Base-by-base conservation (phyloP, 768 basidiomycete genomes). In the Hygrocybe coccinea region DNA sequence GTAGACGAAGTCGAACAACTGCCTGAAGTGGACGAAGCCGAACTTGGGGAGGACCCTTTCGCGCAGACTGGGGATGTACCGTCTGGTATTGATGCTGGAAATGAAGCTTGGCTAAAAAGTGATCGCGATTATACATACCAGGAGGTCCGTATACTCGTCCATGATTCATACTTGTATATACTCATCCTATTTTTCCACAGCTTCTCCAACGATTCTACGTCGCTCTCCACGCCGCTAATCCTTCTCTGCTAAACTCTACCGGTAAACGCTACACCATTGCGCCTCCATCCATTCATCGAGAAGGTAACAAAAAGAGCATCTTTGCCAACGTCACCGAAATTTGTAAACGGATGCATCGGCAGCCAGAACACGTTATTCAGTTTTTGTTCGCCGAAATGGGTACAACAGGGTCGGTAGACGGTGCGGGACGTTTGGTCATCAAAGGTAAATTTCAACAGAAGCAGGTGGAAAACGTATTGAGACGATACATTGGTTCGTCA, bases 341-440 rank as follows among this genome's bases (percentile, higher is more conserved):
- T 60, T 98, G 95, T 82, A 93, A 88, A 74, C 86, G 91, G 67
- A 98, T 99, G 95, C 95, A 97, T 75, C 82, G 95, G 69, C 81
- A 91, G 76, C 94, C 97, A 17, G 95, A 97, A 72, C 97, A 99
- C 64, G 93, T 97, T 65, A 98, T 97, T 59, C 86, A 90, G 71
- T 99, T 91, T 78, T 76, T 98, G 60, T 98, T 97, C 68, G 85
- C 97, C 53, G 97, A 99, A 76, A 85, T 98, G 86, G 97, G 97
- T 75, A 99, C 97, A 12, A 95, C 88, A 21, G 95, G 95, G 56
- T 91, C 87, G 36, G 91, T 97, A 39, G 97, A 97, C 63, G 97
- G 93, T 56, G 82, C 85, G 1, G 88, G 89, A 17, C 85, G 95
- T 43, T 77, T 99, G 56, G 89, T 98, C 64, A 98, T 99, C 81